Evolutionary conservation across 2,329 filamentous ascomycete genomes (phyloP).

Genomic region (Bisporella sp.): DNA sequence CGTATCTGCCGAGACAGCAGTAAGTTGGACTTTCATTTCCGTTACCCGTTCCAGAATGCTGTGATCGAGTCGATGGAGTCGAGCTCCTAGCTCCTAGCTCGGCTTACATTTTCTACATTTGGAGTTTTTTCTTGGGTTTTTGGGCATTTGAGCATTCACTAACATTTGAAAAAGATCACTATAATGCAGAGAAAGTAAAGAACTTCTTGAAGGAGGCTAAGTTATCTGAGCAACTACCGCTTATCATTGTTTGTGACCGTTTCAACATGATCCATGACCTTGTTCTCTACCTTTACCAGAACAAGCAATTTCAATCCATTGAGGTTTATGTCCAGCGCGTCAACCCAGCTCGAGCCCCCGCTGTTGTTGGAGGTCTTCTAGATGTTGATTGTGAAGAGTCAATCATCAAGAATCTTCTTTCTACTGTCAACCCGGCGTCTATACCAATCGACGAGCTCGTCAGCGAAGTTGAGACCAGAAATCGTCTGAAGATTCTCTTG

Average conservation of each 20-base stretch:
- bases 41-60: too few species aligned
- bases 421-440: conserved; percentile 73
- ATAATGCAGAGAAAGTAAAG: conserved; percentile 93
- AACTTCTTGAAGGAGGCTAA: conserved; percentile 98
- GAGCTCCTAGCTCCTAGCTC: too few species aligned
- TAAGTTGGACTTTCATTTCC: conserved; percentile 4
- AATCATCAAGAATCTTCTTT: conserved; percentile 88
- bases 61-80: too few species aligned
- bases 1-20: conserved; percentile 91
- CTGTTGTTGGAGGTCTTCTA: conserved; percentile 85
- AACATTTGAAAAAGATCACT: conserved; percentile 44
- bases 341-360: conserved; percentile 84
- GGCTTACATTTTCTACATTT: too few species aligned
- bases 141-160: background rate
- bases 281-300: conserved; percentile 95
- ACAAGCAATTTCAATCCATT: conserved; percentile 98
- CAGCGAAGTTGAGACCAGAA: conserved; percentile 87
- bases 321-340: conserved; percentile 97
- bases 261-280: conserved; percentile 98
- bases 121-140: too few species aligned
- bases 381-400: conserved; percentile 96
- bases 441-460: conserved; percentile 95
- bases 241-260: conserved; percentile 98
- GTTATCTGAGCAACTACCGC: conserved; percentile 82
- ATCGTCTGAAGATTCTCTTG: conserved; percentile 88